Base-by-base conservation (phyloP, 257 asterid species). In the Lavandula angustifolia region DNA sequence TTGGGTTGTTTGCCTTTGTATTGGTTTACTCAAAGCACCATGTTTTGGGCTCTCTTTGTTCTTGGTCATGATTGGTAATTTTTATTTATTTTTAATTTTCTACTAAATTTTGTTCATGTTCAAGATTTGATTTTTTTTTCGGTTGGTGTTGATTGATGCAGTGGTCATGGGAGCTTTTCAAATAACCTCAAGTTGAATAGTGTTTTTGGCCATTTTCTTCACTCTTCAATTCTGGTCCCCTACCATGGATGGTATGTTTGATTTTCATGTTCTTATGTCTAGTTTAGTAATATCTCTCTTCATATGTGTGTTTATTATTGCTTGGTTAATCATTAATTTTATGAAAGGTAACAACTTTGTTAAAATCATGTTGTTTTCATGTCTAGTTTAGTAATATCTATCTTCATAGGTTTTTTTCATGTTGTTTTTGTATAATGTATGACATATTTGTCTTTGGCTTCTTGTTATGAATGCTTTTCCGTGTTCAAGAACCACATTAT, bases 111-210 rank as follows among this genome's bases (percentile, higher is more conserved):
- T 31, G 27, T 51, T 1, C 38, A 17, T 59, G 66, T 46, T 47
- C 9, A 48, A 48, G 37, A 18, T 34, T 61, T 16, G 2, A 42
- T 4, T 1, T 40, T 40, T 40, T 9, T 22, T 31, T 49, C 31
- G 32, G 27, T 3, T 49, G 62, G 43, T 54, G 6, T 74, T 68
- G 49, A 32, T 14, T 52, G 64, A 7, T 78, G 92, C 95, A 89
- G 96, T 79, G 99, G 99, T 3, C 99, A 94, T 85, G 99, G 98
- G n/a, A 90, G 99, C 76, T 90, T 94, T 78, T 90, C 98, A 1
- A 84, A 67, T 72, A 50, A 90, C 58, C 87, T 73, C 18, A 90
- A 78, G 74, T 54, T 94, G 78, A 94, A 94, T 42, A 86, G 95
- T 75, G 95, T 90, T 2, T 89, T 67, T 61, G 99, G 99, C 16